Evolutionary conservation across 768 basidiomycete species (phyloP), one percentile per base, ranked within the genome.

Genomic region (Leccinum subtestaceum): DNA sequence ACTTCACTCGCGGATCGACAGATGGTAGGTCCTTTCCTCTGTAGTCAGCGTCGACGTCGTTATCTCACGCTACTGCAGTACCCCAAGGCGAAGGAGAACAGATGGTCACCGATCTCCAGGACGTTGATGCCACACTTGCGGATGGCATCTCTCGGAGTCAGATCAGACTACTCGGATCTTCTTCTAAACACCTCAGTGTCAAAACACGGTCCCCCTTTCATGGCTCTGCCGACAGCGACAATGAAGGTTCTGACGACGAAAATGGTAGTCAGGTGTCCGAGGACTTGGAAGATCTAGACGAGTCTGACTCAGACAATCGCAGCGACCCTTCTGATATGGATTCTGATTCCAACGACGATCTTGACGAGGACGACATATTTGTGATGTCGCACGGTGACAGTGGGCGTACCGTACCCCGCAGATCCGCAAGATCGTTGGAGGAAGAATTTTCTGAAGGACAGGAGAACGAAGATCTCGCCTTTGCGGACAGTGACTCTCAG

Each of bases 51-150:
- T 45, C 43, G n/a, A 19, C 10, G 19, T 45, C 10, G 19, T 45
- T 19, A 11, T 45, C 43, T 19, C 19, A 45, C 5, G 5, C 19
- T 45, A 2, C 19, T 5, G 43, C 65, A 87, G 87, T 82, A 50
- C 80, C 80, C 4, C 90, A 90, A 68, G 96, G 95, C 9, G 96
- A 97, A 73, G 97, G 97, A 15, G 96, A 98, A 70, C 83, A 88
- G 70, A 98, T 99, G 97, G 94, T 99, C 12, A 91, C 98, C 81
- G 91, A 93, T 70, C 79, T 99, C 13, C 97, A 99, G 72, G 97
- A 95, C 61, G 91, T 87, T 19, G 76, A 77, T 29, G 74, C 78
- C 2, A 98, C 95, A 0, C 85, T 99, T 29, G 95, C 88, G 60
- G 94, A 95, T 64, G 83, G 80, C 8, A 87, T 98, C 31, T 82